Conservation (phyloP, 805 yeast genomes). For the Candida dajiaensis region DNA sequence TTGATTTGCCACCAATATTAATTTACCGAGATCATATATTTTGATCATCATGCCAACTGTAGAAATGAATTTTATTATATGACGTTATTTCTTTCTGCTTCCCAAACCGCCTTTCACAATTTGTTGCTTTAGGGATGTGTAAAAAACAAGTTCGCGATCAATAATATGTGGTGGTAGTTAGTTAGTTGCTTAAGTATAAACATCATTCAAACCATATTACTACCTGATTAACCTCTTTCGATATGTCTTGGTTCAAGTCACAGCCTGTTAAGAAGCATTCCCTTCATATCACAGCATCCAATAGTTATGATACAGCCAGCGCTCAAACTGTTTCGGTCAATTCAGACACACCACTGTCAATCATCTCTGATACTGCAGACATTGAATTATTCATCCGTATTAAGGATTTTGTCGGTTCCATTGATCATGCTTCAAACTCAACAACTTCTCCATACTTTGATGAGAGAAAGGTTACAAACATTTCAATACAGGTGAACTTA, state of each 20-base stretch:
- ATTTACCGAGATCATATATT: no score
- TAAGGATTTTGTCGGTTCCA: conserved; percentile 41
- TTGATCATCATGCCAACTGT: no score
- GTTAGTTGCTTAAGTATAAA: no score
- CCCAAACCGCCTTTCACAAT: no score
- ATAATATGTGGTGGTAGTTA: no score
- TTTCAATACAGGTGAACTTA: conserved; percentile 34
- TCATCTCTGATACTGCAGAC: conserved; percentile 36
- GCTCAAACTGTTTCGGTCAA: conserved; percentile 37
- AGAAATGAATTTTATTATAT: no score
- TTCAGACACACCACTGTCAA: conserved; percentile 21
- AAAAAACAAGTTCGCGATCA: no score
- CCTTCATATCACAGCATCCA: conserved; percentile 10
- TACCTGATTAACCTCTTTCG: no score
- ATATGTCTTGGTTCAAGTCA: not conserved
- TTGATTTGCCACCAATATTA: no score
- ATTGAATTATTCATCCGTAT: conserved; percentile 38
- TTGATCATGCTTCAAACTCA: conserved; percentile 30
- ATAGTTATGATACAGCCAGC: conserved; percentile 4
- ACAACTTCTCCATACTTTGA: conserved; percentile 12
- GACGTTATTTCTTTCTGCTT: no score
- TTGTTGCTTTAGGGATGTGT: no score
- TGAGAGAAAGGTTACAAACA: conserved; percentile 23
- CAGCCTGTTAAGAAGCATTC: not conserved
- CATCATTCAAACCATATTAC: no score